Conservation (phyloP, 768 basidiomycete genomes). For the Boletus huronensis region DNA sequence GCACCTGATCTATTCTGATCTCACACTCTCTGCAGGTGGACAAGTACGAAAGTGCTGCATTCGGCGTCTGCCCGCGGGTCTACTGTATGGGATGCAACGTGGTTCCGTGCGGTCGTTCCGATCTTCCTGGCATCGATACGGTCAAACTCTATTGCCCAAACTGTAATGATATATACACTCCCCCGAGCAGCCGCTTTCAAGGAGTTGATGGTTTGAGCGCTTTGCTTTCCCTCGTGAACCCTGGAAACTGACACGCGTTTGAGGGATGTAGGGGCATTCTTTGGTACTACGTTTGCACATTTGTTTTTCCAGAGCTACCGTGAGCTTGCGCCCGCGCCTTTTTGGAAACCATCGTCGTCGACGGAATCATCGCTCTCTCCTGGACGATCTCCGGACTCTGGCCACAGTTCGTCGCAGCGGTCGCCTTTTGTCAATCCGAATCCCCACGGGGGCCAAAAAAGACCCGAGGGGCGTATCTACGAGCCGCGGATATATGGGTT, state of each 20-base stretch:
- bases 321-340: conserved; percentile 90
- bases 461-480: conserved; percentile 83
- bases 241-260: conserved; percentile 13
- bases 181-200: conserved; percentile 92
- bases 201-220: conserved; percentile 79
- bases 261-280: conserved; percentile 79
- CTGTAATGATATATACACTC: conserved; percentile 95
- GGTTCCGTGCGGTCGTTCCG: conserved; percentile 92
- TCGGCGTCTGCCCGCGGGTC: conserved; percentile 94
- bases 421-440: conserved; percentile 83
- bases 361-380: conserved; percentile 51
- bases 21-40: conserved; percentile 59
- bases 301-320: conserved; percentile 98
- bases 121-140: conserved; percentile 93
- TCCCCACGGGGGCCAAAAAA: conserved; percentile 84
- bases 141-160: conserved; percentile 98
- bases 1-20: conserved; percentile 15
- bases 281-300: conserved; percentile 98
- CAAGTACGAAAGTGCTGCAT: conserved; percentile 89
- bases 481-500: conserved; percentile 95
- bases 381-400: conserved; percentile 52
- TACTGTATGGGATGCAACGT: conserved; percentile 88
- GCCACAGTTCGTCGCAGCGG: conserved; percentile 45
- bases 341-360: conserved; percentile 71
- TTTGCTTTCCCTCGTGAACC: conserved; percentile 6